phyloP scores from a whole-genome alignment of 2,329 filamentous ascomycete genomes.

The Ilyonectria robusta region DNA sequence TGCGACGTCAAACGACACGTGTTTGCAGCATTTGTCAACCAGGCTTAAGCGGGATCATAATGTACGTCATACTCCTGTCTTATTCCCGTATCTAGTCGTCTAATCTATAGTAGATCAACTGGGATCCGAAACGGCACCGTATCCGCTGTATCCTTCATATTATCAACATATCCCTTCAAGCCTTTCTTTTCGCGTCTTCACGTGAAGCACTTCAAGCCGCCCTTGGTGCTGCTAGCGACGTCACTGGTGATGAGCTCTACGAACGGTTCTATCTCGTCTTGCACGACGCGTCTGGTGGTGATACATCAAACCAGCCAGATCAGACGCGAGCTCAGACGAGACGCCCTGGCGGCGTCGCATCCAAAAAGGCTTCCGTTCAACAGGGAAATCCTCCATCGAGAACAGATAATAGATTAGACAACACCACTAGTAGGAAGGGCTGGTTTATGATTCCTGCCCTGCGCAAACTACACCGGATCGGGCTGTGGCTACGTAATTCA shows the following conservation, averaged over 20 bases:
- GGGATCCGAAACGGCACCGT: not conserved
- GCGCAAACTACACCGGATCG: slow-evolving; percentile 7
- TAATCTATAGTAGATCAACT: slow-evolving; percentile 9
- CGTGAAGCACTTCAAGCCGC: slow-evolving; percentile 7
- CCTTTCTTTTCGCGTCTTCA: not conserved
- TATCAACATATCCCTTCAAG: no score
- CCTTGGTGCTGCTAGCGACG: not conserved
- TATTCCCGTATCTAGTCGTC: slow-evolving; percentile 6
- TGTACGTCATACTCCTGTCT: slow-evolving; percentile 4
- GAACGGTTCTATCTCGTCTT: slow-evolving; percentile 7
- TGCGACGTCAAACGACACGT: not conserved
- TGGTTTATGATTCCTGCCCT: not conserved
- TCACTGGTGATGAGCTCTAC: slow-evolving; percentile 4
- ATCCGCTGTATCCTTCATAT: not conserved
- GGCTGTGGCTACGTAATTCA: not conserved
- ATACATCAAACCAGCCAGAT: slow-evolving; percentile 11
- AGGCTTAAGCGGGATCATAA: not conserved
- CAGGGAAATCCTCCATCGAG: slow-evolving; percentile 10
- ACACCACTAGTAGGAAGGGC: not conserved
- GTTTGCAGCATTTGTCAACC: slow-evolving; percentile 4
- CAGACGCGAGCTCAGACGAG: slow-evolving; percentile 1
- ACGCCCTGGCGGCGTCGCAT: slow-evolving; percentile 2
- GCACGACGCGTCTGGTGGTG: slow-evolving; percentile 9
- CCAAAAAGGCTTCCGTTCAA: slow-evolving; percentile 3
- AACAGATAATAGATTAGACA: slow-evolving; percentile 2